These are phyloP conservation scores for Terana coerulea DNA, from an alignment of 768 basidiomycete species.

Conservation along the genomic window DNA sequence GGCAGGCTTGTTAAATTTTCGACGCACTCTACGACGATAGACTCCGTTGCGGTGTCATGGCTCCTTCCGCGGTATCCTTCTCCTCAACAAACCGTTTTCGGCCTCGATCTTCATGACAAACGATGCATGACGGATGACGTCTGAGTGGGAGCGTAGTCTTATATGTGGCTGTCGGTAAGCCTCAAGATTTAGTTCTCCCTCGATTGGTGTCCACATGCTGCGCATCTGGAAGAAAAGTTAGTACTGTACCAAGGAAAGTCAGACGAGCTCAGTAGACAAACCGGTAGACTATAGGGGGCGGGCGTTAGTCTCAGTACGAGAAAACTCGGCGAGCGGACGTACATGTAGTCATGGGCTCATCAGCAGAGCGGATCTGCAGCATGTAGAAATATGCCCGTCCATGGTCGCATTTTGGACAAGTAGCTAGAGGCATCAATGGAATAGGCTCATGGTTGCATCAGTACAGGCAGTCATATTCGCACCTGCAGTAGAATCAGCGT, in stretches of 20 bases:
- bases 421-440: slow-evolving; percentile 29
- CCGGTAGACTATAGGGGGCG: slow-evolving; percentile 58
- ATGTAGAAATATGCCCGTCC: slow-evolving; percentile 91
- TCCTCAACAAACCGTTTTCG: no score
- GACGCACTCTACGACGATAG: no score
- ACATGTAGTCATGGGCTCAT: slow-evolving; percentile 82
- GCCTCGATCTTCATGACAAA: no score
- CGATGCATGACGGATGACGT: no score
- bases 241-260: neutral
- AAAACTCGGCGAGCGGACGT: slow-evolving; percentile 18
- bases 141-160: no score
- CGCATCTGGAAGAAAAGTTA: slow-evolving; percentile 44
- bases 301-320: slow-evolving; percentile 13
- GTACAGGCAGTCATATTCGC: neutral
- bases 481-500: slow-evolving; percentile 88
- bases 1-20: no score
- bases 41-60: no score
- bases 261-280: slow-evolving; percentile 22
- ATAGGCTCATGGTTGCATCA: neutral
- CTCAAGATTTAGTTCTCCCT: slow-evolving; percentile 74
- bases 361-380: slow-evolving; percentile 91
- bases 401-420: slow-evolving; percentile 80
- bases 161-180: no score
- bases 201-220: slow-evolving; percentile 63
- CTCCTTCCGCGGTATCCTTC: no score